Percentiles rank a stretch among this genome's conserved stretches.
Evolutionary conservation across 129 eudicot genomes (phyloP).

Genomic region (Pseudognaphalium luteoalbum): DNA sequence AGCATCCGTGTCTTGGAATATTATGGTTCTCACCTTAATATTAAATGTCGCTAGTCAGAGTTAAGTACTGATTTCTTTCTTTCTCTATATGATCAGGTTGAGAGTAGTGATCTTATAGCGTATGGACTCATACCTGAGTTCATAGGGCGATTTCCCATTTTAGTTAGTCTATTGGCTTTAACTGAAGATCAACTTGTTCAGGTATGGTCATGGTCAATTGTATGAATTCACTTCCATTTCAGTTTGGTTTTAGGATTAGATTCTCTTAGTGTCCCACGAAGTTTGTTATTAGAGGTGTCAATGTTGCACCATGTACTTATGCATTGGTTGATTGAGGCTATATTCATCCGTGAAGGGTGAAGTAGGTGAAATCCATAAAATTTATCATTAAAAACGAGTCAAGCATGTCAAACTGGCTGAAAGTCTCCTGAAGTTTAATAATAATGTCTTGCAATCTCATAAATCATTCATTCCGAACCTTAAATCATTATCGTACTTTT

Average conservation of each 20-base stretch:
- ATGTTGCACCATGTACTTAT: background rate
- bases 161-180: conserved; percentile 77
- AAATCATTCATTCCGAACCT: background rate
- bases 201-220: conserved; percentile 39
- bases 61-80: background rate
- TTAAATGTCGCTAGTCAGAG: background rate
- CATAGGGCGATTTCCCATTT: conserved; percentile 90
- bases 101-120: conserved; percentile 92
- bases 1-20: conserved; percentile 31
- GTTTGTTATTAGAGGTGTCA: background rate
- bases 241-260: background rate
- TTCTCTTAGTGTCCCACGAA: background rate
- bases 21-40: background rate
- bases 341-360: too few species aligned
- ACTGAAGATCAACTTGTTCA: conserved; percentile 89
- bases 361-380: background rate
- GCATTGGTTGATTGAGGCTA: too few species aligned
- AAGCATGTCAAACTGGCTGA: background rate
- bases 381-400: background rate
- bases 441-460: background rate
- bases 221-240: background rate
- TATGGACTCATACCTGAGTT: conserved; percentile 97
- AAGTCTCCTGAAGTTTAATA: background rate
- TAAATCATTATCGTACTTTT: too few species aligned
- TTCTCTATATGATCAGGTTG: conserved; percentile 56